These are phyloP conservation scores for Tolypocladium amazonense DNA, from an alignment of 2,329 filamentous ascomycete species.

Conservation along the genomic window DNA sequence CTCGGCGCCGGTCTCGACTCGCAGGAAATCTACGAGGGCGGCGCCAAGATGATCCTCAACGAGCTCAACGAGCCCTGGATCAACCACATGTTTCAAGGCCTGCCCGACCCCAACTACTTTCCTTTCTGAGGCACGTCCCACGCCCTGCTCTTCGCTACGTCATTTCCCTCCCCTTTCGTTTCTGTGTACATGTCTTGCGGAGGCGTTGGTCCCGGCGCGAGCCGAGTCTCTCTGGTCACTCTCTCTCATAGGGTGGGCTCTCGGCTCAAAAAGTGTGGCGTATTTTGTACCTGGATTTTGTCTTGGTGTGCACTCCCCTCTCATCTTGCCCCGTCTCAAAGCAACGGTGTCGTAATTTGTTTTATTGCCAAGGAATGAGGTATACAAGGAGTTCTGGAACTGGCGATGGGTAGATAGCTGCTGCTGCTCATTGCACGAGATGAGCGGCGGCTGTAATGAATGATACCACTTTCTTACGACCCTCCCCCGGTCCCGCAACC, in stretches of 20 bases:
- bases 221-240: not conserved
- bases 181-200: not conserved
- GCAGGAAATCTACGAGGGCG: slow-evolving; percentile 19
- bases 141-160: not conserved
- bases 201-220: not conserved
- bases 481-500: not conserved
- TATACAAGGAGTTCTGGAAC: not conserved
- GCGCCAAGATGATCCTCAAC: slow-evolving; percentile 23
- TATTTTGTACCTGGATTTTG: not conserved
- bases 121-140: slow-evolving; percentile 14
- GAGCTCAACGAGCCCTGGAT: slow-evolving; percentile 32
- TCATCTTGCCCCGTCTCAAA: not conserved
- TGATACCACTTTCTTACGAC: not conserved
- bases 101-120: slow-evolving; percentile 23
- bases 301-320: not conserved
- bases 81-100: slow-evolving; percentile 22
- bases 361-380: not conserved
- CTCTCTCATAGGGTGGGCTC: not conserved
- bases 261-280: not conserved
- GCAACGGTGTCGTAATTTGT: not conserved
- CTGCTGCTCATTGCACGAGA: not conserved
- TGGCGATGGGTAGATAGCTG: not conserved
- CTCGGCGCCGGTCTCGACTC: slow-evolving; percentile 15
- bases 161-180: not conserved
- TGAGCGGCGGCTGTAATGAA: not conserved